A percentile compares a stretch with the other conserved stretches of the same genome.
Conservation (phyloP, 306 rosid species). For the Acacia confusa region DNA sequence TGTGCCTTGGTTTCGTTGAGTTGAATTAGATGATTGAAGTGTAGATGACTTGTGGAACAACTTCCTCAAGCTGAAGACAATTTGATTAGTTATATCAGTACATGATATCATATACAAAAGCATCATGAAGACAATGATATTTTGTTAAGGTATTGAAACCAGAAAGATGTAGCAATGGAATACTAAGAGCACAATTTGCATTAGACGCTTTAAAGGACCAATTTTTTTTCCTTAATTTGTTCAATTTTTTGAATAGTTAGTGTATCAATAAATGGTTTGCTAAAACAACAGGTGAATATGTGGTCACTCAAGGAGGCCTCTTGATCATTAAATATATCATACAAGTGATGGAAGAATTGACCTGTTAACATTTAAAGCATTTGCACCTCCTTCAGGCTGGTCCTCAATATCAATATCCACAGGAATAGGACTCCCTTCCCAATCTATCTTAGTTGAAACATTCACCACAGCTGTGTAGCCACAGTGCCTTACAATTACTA, state of each 20-base stretch:
- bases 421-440: constrained; percentile 57
- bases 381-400: constrained; percentile 97
- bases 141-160: neutral
- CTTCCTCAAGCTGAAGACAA: constrained; percentile 75
- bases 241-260: neutral
- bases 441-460: constrained; percentile 60
- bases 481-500: constrained; percentile 79
- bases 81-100: constrained; percentile 31
- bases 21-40: constrained; percentile 51
- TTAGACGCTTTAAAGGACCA: constrained; percentile 6
- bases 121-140: constrained; percentile 19
- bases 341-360: constrained; percentile 30
- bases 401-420: constrained; percentile 82
- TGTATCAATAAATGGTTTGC: neutral
- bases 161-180: constrained; percentile 13
- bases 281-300: constrained; percentile 2
- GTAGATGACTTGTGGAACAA: constrained; percentile 70
- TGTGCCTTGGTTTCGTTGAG: constrained; percentile 52
- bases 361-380: constrained; percentile 95
- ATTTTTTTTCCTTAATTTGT: neutral
- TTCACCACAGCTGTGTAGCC: constrained; percentile 96
- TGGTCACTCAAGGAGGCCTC: neutral
- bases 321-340: constrained; percentile 3
- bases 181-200: constrained; percentile 8
- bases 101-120: constrained; percentile 24